Percentiles rank a stretch among this genome's conserved stretches.
Evolutionary conservation across 108 stramenopile genomes (phyloP).

Genomic region (Schizochytrium sp.): DNA sequence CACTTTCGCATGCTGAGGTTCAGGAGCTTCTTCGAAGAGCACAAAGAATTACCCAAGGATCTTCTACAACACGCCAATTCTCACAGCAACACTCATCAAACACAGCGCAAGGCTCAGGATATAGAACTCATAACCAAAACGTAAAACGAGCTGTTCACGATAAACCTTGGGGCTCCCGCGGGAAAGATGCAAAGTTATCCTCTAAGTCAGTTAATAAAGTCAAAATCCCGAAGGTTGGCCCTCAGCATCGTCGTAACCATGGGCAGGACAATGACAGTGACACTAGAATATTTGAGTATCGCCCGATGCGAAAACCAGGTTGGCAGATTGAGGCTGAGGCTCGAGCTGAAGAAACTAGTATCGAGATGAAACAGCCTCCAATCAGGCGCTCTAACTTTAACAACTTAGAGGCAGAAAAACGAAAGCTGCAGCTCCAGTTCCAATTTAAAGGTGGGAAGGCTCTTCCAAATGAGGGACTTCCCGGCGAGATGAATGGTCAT

Average conservation of each 20-base stretch:
- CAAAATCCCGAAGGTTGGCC: not conserved
- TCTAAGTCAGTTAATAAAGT: not conserved
- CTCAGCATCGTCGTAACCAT: not conserved
- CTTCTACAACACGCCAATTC: not conserved
- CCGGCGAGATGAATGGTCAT: not conserved
- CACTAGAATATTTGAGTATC: not conserved
- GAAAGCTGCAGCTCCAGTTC: constrained; percentile 31
- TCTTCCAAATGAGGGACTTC: constrained; percentile 47
- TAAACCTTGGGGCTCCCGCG: not conserved
- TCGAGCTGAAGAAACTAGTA: not conserved
- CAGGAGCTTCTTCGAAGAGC: not conserved
- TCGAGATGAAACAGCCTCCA: not conserved
- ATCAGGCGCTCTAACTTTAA: not conserved
- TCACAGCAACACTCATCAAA: not conserved
- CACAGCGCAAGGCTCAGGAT: too few species aligned
- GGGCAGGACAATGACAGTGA: not conserved
- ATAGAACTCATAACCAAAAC: too few species aligned
- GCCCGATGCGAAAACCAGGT: not conserved
- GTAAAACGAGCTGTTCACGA: not conserved
- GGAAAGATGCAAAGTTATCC: not conserved
- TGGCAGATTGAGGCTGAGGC: constrained; percentile 8
- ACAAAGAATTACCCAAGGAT: not conserved
- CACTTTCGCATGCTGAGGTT: not conserved
- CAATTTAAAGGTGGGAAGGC: constrained; percentile 60
- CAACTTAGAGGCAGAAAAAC: constrained; percentile 41